Evolutionary conservation across 2,329 filamentous ascomycete genomes (phyloP).

Genomic region (Chaetomiaceae sp.): DNA sequence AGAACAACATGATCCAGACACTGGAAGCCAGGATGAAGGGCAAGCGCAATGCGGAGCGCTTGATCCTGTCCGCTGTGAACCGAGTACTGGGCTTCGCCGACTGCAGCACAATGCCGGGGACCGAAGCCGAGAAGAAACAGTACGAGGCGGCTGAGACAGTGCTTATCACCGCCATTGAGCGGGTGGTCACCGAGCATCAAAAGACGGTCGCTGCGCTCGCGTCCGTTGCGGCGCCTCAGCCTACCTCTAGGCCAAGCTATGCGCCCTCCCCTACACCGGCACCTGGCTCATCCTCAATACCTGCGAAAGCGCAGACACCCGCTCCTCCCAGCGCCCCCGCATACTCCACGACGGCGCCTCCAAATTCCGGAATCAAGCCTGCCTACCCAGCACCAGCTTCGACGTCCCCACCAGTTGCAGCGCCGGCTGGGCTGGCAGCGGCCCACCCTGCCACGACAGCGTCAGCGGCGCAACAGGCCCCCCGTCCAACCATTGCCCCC

Average conservation of each 20-base stretch:
- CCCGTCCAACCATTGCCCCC: not conserved
- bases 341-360: not conserved
- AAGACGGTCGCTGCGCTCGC: slow-evolving; percentile 9
- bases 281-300: not conserved
- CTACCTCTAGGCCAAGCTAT: not conserved
- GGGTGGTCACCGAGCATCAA: slow-evolving; percentile 24
- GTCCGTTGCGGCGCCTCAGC: not conserved
- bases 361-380: not conserved
- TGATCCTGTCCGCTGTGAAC: slow-evolving; percentile 46
- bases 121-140: slow-evolving; percentile 26
- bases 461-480: not conserved
- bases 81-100: slow-evolving; percentile 44
- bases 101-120: slow-evolving; percentile 31
- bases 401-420: not conserved
- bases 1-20: slow-evolving; percentile 38
- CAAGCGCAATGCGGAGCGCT: slow-evolving; percentile 38
- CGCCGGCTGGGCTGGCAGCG: not conserved
- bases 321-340: not conserved
- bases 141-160: slow-evolving; percentile 29
- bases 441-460: not conserved
- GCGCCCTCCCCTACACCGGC: not conserved
- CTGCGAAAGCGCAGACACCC: not conserved
- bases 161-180: slow-evolving; percentile 26
- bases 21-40: slow-evolving; percentile 35
- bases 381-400: not conserved